These are phyloP conservation scores for Alloteropsis semialata DNA, from an alignment of 176 grass and related monocot species.

Conservation along the genomic window DNA sequence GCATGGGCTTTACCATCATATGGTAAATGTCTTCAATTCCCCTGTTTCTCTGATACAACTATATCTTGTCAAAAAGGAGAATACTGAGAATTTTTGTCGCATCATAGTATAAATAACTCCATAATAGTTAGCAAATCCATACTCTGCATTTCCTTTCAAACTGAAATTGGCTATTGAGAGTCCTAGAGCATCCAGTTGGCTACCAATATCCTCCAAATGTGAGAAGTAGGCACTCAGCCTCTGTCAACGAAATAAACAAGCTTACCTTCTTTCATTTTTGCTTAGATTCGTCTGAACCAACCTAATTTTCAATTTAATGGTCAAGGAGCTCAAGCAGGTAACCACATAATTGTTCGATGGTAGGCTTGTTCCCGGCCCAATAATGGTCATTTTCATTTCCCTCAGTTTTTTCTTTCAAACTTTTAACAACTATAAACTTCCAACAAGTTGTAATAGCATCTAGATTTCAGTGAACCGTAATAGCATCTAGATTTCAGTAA, in stretches of 20 bases:
- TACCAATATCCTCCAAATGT: neutral
- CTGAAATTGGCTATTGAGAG: neutral
- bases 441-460: neutral
- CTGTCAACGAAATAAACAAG: no score
- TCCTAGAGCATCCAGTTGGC: neutral
- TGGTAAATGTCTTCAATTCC: constrained; percentile 36
- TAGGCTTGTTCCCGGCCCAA: neutral
- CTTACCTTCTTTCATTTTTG: neutral
- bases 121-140: neutral
- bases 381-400: neutral
- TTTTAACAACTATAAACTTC: neutral
- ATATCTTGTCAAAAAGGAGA: neutral
- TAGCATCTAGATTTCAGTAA: neutral
- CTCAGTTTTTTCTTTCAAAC: neutral
- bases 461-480: no score
- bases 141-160: neutral
- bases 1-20: constrained; percentile 54
- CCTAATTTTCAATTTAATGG: neutral
- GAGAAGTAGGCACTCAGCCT: neutral
- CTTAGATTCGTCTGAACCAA: neutral
- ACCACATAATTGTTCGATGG: neutral
- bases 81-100: no score
- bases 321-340: neutral
- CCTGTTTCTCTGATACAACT: neutral
- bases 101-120: neutral